Evolutionary conservation across 2,329 filamentous ascomycete genomes (phyloP).

Genomic region (Aspergillus candidus): DNA sequence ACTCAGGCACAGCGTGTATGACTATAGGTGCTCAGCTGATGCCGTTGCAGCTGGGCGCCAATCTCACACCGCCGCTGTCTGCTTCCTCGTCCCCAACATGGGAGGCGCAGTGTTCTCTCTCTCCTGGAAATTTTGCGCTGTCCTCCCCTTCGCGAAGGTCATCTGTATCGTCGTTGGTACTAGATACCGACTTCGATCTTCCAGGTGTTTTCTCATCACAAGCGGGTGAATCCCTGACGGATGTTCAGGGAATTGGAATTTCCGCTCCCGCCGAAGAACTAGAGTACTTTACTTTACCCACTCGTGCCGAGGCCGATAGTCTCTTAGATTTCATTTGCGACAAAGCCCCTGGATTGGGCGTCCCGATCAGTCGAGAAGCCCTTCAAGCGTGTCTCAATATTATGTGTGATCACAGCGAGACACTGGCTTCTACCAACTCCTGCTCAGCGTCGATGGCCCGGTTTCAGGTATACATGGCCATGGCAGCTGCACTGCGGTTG

Average conservation of each 20-base stretch:
- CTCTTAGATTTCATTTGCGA: slow-evolving; percentile 9
- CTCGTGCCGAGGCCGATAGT: slow-evolving; percentile 4
- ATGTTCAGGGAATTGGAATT: too few relatives aligned
- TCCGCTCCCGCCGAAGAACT: background rate
- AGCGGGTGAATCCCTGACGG: background rate
- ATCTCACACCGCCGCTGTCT: slow-evolving; percentile 8
- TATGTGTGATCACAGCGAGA: background rate
- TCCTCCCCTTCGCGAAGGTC: slow-evolving; percentile 7
- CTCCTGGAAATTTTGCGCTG: background rate
- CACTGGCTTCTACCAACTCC: background rate
- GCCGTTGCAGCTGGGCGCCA: background rate
- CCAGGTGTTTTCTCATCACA: background rate
- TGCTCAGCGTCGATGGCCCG: slow-evolving; percentile 5
- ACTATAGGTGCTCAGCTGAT: slow-evolving; percentile 1
- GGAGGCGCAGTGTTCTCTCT: background rate
- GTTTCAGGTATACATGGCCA: slow-evolving; percentile 13
- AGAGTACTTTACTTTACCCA: background rate
- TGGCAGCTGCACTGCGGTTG: slow-evolving; percentile 9
- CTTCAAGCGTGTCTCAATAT: slow-evolving; percentile 7
- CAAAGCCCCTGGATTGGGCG: background rate
- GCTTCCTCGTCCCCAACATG: slow-evolving; percentile 7
- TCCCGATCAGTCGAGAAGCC: slow-evolving; percentile 1
- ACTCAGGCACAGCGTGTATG: background rate
- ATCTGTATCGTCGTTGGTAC: slow-evolving; percentile 6
- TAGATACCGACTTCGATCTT: slow-evolving; percentile 4